These are phyloP conservation scores for Bipolaris cookei DNA, from an alignment of 2,329 filamentous ascomycete genomes.

Conservation along the genomic window DNA sequence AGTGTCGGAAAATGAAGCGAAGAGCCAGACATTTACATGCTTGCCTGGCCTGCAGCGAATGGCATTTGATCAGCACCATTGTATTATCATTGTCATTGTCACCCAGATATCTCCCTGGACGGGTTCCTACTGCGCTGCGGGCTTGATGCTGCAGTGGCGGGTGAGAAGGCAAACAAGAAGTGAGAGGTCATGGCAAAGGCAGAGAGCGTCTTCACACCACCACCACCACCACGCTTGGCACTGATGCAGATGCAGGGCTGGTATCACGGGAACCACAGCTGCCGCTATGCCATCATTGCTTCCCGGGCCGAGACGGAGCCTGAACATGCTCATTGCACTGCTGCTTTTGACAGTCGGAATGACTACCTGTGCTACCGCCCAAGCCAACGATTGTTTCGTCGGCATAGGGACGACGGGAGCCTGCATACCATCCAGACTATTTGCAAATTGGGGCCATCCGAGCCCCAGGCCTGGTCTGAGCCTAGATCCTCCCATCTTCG, in stretches of 20 bases:
- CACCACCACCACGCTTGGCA: conserved; percentile 13
- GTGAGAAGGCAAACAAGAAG: conserved; percentile 39
- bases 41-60: conserved; percentile 25
- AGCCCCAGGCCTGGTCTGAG: conserved; percentile 10
- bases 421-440: conserved; percentile 30
- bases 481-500: conserved; percentile 8
- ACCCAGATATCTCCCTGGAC: conserved; percentile 22
- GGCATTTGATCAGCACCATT: conserved; percentile 30
- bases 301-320: conserved; percentile 21
- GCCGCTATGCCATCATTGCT: conserved; percentile 17
- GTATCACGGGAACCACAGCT: conserved; percentile 24
- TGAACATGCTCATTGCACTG: conserved; percentile 28
- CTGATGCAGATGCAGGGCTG: conserved; percentile 15
- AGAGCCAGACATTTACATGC: conserved; percentile 39
- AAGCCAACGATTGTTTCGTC: conserved; percentile 31
- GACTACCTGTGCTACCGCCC: conserved; percentile 34
- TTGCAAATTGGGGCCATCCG: conserved; percentile 24
- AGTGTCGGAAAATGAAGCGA: conserved; percentile 42
- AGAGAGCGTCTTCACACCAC: conserved; percentile 1
- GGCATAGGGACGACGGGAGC: conserved; percentile 27
- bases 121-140: conserved; percentile 43
- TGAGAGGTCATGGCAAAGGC: conserved; percentile 20
- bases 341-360: conserved; percentile 22
- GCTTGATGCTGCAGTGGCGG: conserved; percentile 32
- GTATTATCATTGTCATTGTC: conserved; percentile 44